A percentile compares a stretch with the other conserved stretches of the same genome.
Evolutionary conservation across 2,329 filamentous ascomycete genomes (phyloP).

Genomic region (Diaporthe citri): DNA sequence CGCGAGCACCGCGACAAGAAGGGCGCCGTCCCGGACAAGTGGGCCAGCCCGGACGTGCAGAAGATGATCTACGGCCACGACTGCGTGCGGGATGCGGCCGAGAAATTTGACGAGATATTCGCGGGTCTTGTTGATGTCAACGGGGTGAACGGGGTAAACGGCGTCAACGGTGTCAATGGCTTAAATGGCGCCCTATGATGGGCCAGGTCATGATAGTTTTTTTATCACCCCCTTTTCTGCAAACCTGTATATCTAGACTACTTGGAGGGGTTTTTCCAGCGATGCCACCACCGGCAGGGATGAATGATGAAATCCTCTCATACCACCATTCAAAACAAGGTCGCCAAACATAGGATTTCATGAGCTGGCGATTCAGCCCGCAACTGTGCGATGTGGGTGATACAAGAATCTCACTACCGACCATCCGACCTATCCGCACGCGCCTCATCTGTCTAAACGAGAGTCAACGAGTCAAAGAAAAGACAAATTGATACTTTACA

Average conservation of each 20-base stretch:
- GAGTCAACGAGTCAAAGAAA: background rate
- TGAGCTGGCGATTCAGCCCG: background rate
- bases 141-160: slow-evolving; percentile 27
- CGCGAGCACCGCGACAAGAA: slow-evolving; percentile 63
- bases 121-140: slow-evolving; percentile 41
- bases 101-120: slow-evolving; percentile 64
- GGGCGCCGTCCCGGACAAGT: slow-evolving; percentile 72
- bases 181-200: slow-evolving; percentile 7
- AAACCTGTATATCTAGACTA: slow-evolving; percentile 17
- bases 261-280: background rate
- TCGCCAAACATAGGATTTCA: background rate
- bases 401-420: background rate
- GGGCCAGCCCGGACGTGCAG: slow-evolving; percentile 78
- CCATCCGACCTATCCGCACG: slow-evolving; percentile 1
- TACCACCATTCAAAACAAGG: background rate
- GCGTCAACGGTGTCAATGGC: background rate
- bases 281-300: slow-evolving; percentile 3
- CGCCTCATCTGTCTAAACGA: background rate
- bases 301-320: background rate
- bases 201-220: background rate
- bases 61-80: slow-evolving; percentile 75
- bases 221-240: background rate
- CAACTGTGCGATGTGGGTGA: background rate
- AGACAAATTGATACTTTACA: background rate
- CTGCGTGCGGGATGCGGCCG: slow-evolving; percentile 66